A percentile compares a stretch with the other conserved stretches of the same genome.
These are phyloP conservation scores for Lichtheimia ramosa DNA, from an alignment of 371 early-diverging fungal species.

Conservation along the genomic window DNA sequence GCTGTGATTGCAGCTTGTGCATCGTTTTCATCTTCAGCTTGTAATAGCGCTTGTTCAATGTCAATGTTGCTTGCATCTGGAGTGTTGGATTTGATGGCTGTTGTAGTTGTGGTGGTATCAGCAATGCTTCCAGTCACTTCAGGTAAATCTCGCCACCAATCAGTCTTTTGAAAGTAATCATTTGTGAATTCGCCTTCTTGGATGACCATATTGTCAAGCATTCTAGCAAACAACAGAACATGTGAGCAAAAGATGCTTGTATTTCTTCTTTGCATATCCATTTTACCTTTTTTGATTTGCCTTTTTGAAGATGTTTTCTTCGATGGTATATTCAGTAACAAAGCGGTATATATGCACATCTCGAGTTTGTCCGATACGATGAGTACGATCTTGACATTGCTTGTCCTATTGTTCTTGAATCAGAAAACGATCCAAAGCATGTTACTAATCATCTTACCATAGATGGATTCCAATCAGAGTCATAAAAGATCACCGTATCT, in stretches of 20 bases:
- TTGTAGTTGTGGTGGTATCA: neutral
- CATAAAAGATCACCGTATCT: constrained; percentile 94
- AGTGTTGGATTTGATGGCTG: no score
- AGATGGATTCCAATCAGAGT: constrained; percentile 96
- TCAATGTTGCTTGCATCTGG: constrained; percentile 37
- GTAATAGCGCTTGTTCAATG: constrained; percentile 65
- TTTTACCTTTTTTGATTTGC: constrained; percentile 81
- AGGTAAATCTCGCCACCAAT: constrained; percentile 69
- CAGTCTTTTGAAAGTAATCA: constrained; percentile 66
- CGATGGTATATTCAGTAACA: constrained; percentile 85
- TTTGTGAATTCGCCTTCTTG: constrained; percentile 82
- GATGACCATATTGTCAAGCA: constrained; percentile 87
- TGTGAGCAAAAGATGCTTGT: neutral
- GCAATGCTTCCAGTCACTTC: constrained; percentile 42
- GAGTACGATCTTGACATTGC: constrained; percentile 80
- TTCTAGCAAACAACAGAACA: constrained; percentile 22
- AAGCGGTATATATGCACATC: constrained; percentile 93
- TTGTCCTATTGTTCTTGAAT: constrained; percentile 32
- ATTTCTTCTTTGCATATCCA: no score
- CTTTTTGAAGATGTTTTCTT: constrained; percentile 84
- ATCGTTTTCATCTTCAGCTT: constrained; percentile 76
- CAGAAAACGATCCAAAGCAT: neutral
- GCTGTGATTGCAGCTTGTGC: constrained; percentile 67
- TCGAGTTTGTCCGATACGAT: constrained; percentile 94
- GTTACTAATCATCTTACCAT: constrained; percentile 56